Evolutionary conservation across 2,329 filamentous ascomycete genomes (phyloP), one percentile per base, ranked within the genome.

Genomic region (Arthroderma sp.): DNA sequence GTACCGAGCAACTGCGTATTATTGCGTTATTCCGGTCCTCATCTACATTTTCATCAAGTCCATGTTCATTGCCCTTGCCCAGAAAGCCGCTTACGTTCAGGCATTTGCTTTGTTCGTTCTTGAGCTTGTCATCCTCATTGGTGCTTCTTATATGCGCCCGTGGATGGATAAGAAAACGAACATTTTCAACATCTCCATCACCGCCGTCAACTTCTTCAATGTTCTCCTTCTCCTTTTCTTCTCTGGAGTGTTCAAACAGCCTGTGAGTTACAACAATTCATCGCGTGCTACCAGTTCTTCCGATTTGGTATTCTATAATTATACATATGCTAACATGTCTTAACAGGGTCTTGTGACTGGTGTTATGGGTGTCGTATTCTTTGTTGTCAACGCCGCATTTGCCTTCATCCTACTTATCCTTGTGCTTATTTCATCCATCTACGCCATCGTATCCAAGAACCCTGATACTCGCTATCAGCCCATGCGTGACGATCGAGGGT

Each of bases 161-260:
- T 96, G 86, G 83, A 96, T 96, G 89, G 89, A 95, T 73, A 94
- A 94, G 78, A 89, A 88, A 69, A 94, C 86, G 50, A 96, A 95
- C 65, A 81, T 82, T 40, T 94, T 94, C 74, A 95, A 95, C 68
- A 94, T 96, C 58, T 77, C 86, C 49, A 95, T 95, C 56, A 83
- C 80, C 50, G 82, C 78, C 38, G 73, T 94, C 65, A 95, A 94
- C 71, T 94, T 95, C 64, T 63, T 95, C 57, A 94, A 91, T 66
- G 76, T 82, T 45, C 80, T 95, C 62, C 93, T 94, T 70, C 70
- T 95, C 31, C 72, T 96, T 45, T 77, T 95, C 56, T 94, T 94
- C 69, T 86, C 86, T 27, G 75, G 83, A 49, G 77, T 94, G 40
- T 95, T 95, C 66, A 80, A 82, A 52, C 82, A 87, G 54, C 88